Percentiles rank a stretch among this genome's conserved stretches.
phyloP scores from a whole-genome alignment of 176 grass and related monocot species.

The Miscanthus lutarioriparius region DNA sequence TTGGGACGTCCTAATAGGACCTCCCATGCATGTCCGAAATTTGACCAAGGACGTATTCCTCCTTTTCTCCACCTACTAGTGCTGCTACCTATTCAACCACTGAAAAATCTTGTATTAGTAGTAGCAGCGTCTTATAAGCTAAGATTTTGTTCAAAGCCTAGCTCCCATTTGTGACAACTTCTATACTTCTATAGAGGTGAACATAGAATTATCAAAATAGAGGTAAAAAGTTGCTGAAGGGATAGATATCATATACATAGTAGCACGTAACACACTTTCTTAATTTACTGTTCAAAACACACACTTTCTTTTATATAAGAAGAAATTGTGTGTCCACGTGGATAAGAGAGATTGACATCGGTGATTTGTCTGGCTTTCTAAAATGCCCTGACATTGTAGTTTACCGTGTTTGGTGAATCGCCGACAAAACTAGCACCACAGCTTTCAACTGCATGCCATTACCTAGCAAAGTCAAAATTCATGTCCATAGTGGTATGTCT shows the following conservation, averaged over 20 bases:
- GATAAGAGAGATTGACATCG: neutral
- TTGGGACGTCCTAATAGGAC: too few species aligned
- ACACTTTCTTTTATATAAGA: neutral
- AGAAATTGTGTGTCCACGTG: neutral
- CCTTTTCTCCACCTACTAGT: neutral
- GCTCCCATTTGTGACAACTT: neutral
- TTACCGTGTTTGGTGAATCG: neutral
- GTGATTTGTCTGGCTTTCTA: neutral
- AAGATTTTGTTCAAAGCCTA: neutral
- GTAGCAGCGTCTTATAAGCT: neutral
- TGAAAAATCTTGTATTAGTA: neutral
- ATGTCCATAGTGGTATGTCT: neutral
- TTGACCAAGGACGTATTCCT: neutral
- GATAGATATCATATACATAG: too few species aligned
- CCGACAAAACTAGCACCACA: neutral
- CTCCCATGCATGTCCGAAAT: neutral
- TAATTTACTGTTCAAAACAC: too few species aligned
- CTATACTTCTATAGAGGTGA: neutral
- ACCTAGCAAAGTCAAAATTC: neutral
- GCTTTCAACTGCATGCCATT: neutral
- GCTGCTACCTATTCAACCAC: neutral
- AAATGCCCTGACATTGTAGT: neutral
- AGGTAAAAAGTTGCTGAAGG: neutral
- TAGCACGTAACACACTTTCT: too few species aligned
- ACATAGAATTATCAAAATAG: neutral